Percentiles rank a stretch among this genome's conserved stretches.
Conservation (phyloP, 305 asterid species). For the Fraxinus sp. region DNA sequence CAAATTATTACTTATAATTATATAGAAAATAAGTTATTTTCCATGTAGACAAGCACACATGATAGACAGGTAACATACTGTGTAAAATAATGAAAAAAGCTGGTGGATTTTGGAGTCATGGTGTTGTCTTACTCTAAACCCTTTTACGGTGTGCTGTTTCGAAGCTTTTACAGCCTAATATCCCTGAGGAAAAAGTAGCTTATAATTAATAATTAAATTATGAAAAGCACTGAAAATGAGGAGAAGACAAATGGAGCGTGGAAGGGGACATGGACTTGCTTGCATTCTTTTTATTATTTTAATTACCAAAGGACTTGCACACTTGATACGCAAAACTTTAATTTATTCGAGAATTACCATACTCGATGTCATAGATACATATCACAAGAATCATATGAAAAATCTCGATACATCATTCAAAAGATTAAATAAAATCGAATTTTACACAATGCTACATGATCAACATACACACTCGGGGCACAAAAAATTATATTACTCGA, state of each 20-base stretch:
- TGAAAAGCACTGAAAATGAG: not conserved
- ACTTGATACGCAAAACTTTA: not conserved
- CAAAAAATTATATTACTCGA: not conserved
- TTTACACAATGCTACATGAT: not conserved
- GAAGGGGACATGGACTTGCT: not conserved
- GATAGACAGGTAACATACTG: not conserved
- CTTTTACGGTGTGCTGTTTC: slow-evolving; percentile 6
- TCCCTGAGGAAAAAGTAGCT: slow-evolving; percentile 1
- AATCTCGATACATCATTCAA: not conserved
- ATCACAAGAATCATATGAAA: not conserved
- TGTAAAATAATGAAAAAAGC: slow-evolving; percentile 6
- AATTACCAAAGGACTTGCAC: not conserved
- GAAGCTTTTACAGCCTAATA: not conserved
- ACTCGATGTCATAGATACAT: not conserved
- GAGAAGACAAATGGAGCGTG: not conserved
- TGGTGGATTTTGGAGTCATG: not conserved
- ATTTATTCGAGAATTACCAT: not conserved
- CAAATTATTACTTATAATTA: not conserved
- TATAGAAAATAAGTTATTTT: not conserved
- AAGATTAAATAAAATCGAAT: not conserved
- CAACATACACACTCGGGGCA: not conserved
- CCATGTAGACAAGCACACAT: not conserved
- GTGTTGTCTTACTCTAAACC: not conserved
- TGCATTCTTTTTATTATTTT: not conserved
- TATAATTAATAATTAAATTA: not conserved